Base-by-base conservation (phyloP, 2,329 filamentous ascomycete species). In the Madurella mycetomatis region DNA sequence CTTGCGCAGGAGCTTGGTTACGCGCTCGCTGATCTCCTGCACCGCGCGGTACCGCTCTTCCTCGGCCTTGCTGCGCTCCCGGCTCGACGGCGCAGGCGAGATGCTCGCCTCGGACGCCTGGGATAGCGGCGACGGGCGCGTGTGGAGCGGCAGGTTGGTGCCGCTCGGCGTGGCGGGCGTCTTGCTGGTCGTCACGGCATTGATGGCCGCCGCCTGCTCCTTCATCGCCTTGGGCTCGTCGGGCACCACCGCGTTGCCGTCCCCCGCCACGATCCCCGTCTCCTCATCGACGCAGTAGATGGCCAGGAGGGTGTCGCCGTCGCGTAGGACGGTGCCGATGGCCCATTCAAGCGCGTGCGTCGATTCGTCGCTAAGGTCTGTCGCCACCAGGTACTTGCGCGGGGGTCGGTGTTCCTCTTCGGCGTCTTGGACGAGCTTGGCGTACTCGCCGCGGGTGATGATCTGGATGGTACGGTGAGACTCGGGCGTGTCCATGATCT, bases 291-390 rank as follows among this genome's bases (percentile, higher is more conserved):
- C 86, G 54, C 92, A 95, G 72, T 95, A 96, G 44, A 97, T 90
- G 2, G 90, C 91, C 58, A 96, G 85, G 37, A 99, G 78, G 0
- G 92, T 97, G 68, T 99, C 94, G 8, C 94, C 94, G 63, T 97
- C 92, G 47, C 94, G 83, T 31, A 99, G 77, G 5, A 97, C 91
- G 0, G 92, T 97, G 8, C 94, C 94, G 53, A 99, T 92, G 0
- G 92, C 94, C 94, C 94, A 99, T 70, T 99, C 94, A 32, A 99
- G 78, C 1, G 94, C 94, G 69, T 97, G 95, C 7, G 90, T 89
- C 4, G 92, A 92, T 73, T 99, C 94, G 39, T 94, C 89, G 62
- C 92, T 96, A 3, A 97, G 75, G 70, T 99, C 94, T 0, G 90
- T 96, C 2, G 94, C 92, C n/a, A 96, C 91, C 15, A 99, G 76